These are phyloP conservation scores for Eleusine coracana DNA, from an alignment of 176 grass and related monocot species.

Conservation along the genomic window DNA sequence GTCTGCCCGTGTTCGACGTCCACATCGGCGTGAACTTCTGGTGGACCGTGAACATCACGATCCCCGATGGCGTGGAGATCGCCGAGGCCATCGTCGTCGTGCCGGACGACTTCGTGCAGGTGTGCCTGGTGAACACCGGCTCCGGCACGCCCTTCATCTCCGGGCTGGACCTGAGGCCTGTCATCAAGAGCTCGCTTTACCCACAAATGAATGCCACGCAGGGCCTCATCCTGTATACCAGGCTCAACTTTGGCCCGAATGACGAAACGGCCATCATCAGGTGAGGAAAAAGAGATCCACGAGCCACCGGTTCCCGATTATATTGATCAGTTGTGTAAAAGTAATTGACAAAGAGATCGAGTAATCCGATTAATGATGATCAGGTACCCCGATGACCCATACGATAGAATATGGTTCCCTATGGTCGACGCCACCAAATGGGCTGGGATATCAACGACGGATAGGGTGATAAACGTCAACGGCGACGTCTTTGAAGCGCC, in stretches of 20 bases:
- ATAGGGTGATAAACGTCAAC: not conserved
- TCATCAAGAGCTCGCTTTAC: constrained; percentile 42
- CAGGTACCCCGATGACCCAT: constrained; percentile 4
- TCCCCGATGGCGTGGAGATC: not conserved
- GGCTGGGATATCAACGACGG: constrained; percentile 25
- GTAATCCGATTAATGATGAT: too few species aligned
- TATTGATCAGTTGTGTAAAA: too few species aligned
- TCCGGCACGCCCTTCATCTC: constrained; percentile 73
- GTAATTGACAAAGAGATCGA: too few species aligned
- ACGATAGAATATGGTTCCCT: not conserved
- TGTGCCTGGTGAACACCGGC: constrained; percentile 60
- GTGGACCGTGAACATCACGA: constrained; percentile 40
- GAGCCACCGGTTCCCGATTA: too few species aligned
- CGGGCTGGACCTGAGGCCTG: constrained; percentile 52
- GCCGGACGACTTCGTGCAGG: constrained; percentile 26
- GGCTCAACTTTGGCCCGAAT: constrained; percentile 41
- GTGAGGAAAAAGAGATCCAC: constrained; percentile 8
- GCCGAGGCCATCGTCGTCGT: constrained; percentile 37
- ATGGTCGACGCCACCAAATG: not conserved
- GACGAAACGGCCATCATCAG: not conserved
- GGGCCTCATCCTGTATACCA: constrained; percentile 21
- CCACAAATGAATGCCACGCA: constrained; percentile 4
- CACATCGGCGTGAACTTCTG: constrained; percentile 59
- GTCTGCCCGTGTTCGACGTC: constrained; percentile 47
- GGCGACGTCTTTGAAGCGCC: not conserved